Percentiles rank a stretch among this genome's conserved stretches.
phyloP scores from a whole-genome alignment of 768 basidiomycete species.

The Phylloporus sp. region DNA sequence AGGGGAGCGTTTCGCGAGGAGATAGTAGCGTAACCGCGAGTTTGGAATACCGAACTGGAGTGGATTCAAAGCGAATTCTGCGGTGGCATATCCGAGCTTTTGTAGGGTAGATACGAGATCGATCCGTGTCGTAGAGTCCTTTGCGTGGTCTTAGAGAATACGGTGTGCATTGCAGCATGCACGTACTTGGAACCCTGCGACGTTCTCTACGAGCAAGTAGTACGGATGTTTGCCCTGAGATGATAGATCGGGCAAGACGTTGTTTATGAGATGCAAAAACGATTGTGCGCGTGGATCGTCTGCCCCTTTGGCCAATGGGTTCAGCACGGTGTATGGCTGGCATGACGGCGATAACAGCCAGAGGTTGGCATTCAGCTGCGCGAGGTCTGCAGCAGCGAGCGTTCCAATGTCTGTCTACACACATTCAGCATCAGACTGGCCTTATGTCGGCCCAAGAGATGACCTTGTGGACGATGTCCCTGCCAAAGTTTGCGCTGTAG shows the following conservation, averaged over 20 bases:
- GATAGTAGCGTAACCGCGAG: constrained; percentile 76
- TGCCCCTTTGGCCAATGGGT: constrained; percentile 66
- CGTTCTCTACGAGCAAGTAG: constrained; percentile 72
- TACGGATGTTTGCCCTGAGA: constrained; percentile 44
- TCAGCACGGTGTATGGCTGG: constrained; percentile 80
- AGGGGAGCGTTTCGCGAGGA: constrained; percentile 57
- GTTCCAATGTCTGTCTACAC: constrained; percentile 57
- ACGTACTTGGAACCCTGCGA: constrained; percentile 77
- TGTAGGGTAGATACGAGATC: constrained; percentile 51
- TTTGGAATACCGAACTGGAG: constrained; percentile 80
- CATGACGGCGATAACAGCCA: constrained; percentile 84
- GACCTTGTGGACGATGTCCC: constrained; percentile 39
- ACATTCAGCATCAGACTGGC: constrained; percentile 2
- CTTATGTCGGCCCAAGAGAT: neutral
- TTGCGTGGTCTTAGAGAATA: constrained; percentile 9
- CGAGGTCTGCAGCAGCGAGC: constrained; percentile 47
- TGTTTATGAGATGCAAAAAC: constrained; percentile 66
- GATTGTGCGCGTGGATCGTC: constrained; percentile 72
- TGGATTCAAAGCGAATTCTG: constrained; percentile 69
- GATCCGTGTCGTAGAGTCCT: constrained; percentile 65
- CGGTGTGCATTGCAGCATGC: neutral
- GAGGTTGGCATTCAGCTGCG: constrained; percentile 48
- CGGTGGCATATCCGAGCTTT: constrained; percentile 50
- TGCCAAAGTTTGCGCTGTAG: constrained; percentile 59
- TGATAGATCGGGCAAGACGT: constrained; percentile 58